Conservation (phyloP, 345 rosid genomes). For the Viola odorata region DNA sequence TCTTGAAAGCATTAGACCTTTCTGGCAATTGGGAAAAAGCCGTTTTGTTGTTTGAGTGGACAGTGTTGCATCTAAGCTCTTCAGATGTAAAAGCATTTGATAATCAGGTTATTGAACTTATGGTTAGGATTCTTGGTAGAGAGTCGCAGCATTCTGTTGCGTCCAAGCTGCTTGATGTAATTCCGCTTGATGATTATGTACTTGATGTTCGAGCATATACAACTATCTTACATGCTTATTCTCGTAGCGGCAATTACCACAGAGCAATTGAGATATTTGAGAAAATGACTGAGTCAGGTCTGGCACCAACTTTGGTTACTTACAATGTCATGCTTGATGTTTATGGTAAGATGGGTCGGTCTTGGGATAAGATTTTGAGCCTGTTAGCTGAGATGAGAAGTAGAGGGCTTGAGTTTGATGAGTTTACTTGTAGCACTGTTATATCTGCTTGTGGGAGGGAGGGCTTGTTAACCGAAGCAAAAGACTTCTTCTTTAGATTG, state of each 20-base stretch:
- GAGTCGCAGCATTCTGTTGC: constrained; percentile 67
- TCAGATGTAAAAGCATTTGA: constrained; percentile 37
- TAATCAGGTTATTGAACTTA: constrained; percentile 45
- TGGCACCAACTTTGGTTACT: constrained; percentile 75
- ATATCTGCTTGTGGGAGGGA: constrained; percentile 85
- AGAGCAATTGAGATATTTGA: constrained; percentile 56
- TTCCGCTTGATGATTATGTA: constrained; percentile 48
- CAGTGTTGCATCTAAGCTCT: constrained; percentile 25
- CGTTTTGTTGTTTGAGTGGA: constrained; percentile 68
- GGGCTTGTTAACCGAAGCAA: constrained; percentile 70
- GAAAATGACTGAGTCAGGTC: constrained; percentile 60
- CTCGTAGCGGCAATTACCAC: constrained; percentile 54
- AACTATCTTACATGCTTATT: constrained; percentile 57
- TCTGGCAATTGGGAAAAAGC: constrained; percentile 69
- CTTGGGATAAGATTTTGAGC: constrained; percentile 54
- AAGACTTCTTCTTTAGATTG: constrained; percentile 58
- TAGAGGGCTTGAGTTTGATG: constrained; percentile 58
- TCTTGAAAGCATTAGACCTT: constrained; percentile 59
- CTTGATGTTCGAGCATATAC: constrained; percentile 80
- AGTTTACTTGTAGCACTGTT: constrained; percentile 88
- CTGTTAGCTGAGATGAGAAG: constrained; percentile 67
- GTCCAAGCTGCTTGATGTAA: constrained; percentile 57
- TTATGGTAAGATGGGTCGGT: constrained; percentile 83
- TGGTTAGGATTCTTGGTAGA: constrained; percentile 70
- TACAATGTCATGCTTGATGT: constrained; percentile 89